Evolutionary conservation across 345 rosid species (phyloP), one percentile per base, ranked within the genome.

Genomic region (Linum lewisii): DNA sequence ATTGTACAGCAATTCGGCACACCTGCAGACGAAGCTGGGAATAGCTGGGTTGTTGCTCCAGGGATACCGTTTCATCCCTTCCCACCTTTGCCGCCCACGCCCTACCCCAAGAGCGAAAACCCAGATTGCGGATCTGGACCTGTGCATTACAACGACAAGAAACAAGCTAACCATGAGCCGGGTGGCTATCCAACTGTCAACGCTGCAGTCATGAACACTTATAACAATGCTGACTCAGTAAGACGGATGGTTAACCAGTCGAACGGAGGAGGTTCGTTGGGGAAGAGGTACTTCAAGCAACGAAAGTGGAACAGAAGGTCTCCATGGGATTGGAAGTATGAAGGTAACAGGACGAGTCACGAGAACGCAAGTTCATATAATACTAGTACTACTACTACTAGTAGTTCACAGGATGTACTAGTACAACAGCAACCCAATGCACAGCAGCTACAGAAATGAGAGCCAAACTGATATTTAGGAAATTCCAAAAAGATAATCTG

Each of bases 51-150:
- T 47, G 58, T 82, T 66, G 96, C 91, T 75, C 98, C 98, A 4
- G 91, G 96, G 62, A 63, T 87, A 67, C 86, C 94, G 55, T 91
- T 91, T 72, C 73, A 71, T 63, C 97, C 99, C 20, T 93, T 84
- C 73, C 97, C 97, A 24, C 97, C 97, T 36, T 63, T 83, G 54
- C 97, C 97, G 2, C 82, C 84, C 63, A 52, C 64, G 64, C 82
- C 95, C 63, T 73, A 63, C 13, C 56, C 63, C 16, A 77, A 61
- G 70, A 75, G 76, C 69, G 78, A 68, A 38, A 61, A 55, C 29
- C 58, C 66, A 53, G 65, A 67, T 29, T 22, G 61, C 51, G 50
- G 58, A n/a, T n/a, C n/a, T n/a, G n/a, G n/a, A n/a, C n/a, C n/a
- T n/a, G n/a, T n/a, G n/a, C n/a, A n/a, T n/a, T 67, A 59, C 67